Percentiles rank a stretch among this genome's conserved stretches.
Conservation (phyloP, 768 basidiomycete species). For the Sistotremastrum suecicum region DNA sequence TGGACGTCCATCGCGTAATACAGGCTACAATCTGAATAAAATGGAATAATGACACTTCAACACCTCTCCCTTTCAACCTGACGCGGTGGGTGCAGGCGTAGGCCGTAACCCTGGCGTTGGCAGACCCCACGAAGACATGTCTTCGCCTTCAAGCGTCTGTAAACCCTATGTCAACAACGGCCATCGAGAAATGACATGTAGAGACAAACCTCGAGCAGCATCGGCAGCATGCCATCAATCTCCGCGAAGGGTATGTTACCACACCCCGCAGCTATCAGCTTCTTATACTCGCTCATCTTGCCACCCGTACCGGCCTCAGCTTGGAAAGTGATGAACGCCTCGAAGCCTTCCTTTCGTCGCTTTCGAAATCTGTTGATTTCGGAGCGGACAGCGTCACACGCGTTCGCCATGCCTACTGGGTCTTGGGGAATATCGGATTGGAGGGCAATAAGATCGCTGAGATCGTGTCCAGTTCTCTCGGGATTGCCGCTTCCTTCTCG, state of each 20-base stretch:
- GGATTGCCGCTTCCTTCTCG: slow-evolving; percentile 42
- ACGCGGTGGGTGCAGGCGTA: no score
- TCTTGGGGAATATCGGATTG: slow-evolving; percentile 45
- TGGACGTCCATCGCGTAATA: no score
- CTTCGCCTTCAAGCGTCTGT: slow-evolving; percentile 73
- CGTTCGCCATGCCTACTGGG: slow-evolving; percentile 34
- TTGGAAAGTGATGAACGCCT: slow-evolving; percentile 65
- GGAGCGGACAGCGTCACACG: slow-evolving; percentile 47
- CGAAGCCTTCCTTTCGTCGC: slow-evolving; percentile 59
- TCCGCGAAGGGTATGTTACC: slow-evolving; percentile 77
- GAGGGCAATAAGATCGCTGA: slow-evolving; percentile 47
- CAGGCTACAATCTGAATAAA: no score
- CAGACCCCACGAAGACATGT: slow-evolving; percentile 12
- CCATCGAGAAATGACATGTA: not conserved
- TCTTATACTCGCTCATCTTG: slow-evolving; percentile 77
- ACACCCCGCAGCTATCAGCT: slow-evolving; percentile 81
- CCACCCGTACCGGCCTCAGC: slow-evolving; percentile 85
- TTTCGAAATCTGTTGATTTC: slow-evolving; percentile 54
- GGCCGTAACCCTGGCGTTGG: no score
- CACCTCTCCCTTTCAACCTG: no score
- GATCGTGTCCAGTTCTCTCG: slow-evolving; percentile 35
- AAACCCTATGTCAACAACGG: slow-evolving; percentile 1
- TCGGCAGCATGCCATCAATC: slow-evolving; percentile 73
- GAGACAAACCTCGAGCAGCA: slow-evolving; percentile 65
- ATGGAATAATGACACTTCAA: no score